Evolutionary conservation across 345 rosid species (phyloP).

Genomic region (Passiflora organensis): DNA sequence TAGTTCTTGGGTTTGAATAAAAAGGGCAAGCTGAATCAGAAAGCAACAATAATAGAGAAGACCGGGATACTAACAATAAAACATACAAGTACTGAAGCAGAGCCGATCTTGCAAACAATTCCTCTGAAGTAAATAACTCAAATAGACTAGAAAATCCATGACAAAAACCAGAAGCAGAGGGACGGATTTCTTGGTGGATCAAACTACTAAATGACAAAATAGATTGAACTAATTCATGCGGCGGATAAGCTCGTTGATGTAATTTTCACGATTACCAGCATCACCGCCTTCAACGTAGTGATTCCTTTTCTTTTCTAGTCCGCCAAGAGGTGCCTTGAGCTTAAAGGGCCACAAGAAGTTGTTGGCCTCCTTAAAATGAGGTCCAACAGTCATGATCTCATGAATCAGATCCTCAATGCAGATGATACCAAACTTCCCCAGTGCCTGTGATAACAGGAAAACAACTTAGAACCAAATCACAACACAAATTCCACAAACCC

Average conservation of each 20-base stretch:
- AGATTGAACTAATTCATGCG: constrained; percentile 70
- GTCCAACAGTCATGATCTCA: constrained; percentile 84
- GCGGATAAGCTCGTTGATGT: constrained; percentile 72
- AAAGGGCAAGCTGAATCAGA: too few relatives aligned
- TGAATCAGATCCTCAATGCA: constrained; percentile 79
- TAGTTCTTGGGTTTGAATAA: too few relatives aligned
- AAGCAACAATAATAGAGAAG: too few relatives aligned
- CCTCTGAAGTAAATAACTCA: too few relatives aligned
- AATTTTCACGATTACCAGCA: constrained; percentile 42
- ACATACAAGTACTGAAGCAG: too few relatives aligned
- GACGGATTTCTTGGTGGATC: neutral
- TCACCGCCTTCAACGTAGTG: neutral
- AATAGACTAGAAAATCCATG: too few relatives aligned
- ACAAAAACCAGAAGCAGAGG: neutral
- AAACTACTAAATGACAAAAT: neutral
- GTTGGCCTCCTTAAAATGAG: constrained; percentile 89
- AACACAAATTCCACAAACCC: too few relatives aligned
- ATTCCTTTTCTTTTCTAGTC: neutral
- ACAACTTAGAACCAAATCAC: too few relatives aligned
- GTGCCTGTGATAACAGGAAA: constrained; percentile 32
- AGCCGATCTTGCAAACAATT: too few relatives aligned
- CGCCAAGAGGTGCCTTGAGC: too few relatives aligned
- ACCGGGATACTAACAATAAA: too few relatives aligned
- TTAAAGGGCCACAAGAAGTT: constrained; percentile 70
- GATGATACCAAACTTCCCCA: constrained; percentile 69